Conservation (phyloP, 352 stramenopile species). For the Blastocystis sp. region DNA sequence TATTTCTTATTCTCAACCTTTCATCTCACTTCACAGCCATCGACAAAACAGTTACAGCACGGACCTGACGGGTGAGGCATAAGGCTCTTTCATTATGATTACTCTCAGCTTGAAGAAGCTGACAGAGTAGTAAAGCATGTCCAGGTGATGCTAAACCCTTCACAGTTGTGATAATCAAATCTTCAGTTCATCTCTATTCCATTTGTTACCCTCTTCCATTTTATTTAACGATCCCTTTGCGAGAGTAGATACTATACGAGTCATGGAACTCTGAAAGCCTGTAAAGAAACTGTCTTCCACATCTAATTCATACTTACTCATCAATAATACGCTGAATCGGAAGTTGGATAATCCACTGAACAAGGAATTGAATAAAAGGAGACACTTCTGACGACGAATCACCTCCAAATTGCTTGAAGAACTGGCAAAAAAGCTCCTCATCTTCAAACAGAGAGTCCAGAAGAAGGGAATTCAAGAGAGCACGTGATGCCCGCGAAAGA, state of each 20-base stretch:
- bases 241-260: neutral
- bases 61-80: neutral
- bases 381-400: neutral
- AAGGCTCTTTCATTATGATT: neutral
- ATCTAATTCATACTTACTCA: neutral
- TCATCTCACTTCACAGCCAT: slow-evolving; percentile 25
- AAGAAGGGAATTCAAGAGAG: neutral
- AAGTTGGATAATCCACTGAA: slow-evolving; percentile 18
- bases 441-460: neutral
- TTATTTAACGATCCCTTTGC: neutral
- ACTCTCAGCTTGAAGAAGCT: neutral
- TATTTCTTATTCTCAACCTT: neutral
- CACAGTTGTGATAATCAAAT: neutral
- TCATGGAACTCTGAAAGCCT: neutral
- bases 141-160: neutral
- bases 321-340: neutral
- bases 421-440: neutral
- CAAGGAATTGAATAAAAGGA: neutral
- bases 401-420: slow-evolving; percentile 19
- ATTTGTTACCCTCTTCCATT: neutral
- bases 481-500: neutral
- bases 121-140: neutral
- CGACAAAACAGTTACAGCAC: slow-evolving; percentile 9
- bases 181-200: neutral
- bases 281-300: neutral